Percentiles rank a stretch among this genome's conserved stretches.
Evolutionary conservation across 768 basidiomycete species (phyloP).

Genomic region (Agrocybe chaxingu): DNA sequence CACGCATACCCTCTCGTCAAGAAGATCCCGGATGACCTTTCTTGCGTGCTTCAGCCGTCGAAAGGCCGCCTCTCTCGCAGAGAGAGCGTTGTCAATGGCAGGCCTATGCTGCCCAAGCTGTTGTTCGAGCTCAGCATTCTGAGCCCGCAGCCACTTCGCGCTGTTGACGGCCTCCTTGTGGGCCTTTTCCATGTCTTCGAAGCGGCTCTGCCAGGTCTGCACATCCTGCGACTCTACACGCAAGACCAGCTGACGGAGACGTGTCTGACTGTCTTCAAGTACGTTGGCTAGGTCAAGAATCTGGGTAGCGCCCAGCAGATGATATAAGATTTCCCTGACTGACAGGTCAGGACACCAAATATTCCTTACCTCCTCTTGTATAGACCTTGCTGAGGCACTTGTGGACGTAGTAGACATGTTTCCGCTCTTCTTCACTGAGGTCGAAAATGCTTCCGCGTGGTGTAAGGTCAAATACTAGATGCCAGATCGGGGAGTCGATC

Average conservation of each 20-base stretch:
- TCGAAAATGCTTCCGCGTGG: slow-evolving; percentile 12
- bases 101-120: slow-evolving; percentile 21
- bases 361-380: slow-evolving; percentile 19
- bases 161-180: slow-evolving; percentile 20
- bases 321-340: not conserved
- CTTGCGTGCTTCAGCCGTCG: slow-evolving; percentile 32
- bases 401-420: too few relatives aligned
- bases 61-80: slow-evolving; percentile 28
- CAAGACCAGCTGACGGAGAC: slow-evolving; percentile 11
- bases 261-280: slow-evolving; percentile 13
- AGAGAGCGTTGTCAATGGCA: slow-evolving; percentile 28
- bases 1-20: slow-evolving; percentile 37
- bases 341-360: not conserved
- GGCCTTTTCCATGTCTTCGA: slow-evolving; percentile 34
- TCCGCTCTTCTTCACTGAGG: too few relatives aligned
- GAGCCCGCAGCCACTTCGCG: slow-evolving; percentile 23
- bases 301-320: slow-evolving; percentile 5
- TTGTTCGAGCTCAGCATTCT: slow-evolving; percentile 32
- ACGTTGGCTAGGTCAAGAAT: slow-evolving; percentile 15
- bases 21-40: slow-evolving; percentile 38
- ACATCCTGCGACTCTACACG: slow-evolving; percentile 12
- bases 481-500: slow-evolving; percentile 7
- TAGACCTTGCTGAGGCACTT: slow-evolving; percentile 3
- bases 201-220: slow-evolving; percentile 20
- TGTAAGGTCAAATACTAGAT: too few relatives aligned